Conservation (phyloP, 305 asterid genomes). For the Fraxinus albicans region DNA sequence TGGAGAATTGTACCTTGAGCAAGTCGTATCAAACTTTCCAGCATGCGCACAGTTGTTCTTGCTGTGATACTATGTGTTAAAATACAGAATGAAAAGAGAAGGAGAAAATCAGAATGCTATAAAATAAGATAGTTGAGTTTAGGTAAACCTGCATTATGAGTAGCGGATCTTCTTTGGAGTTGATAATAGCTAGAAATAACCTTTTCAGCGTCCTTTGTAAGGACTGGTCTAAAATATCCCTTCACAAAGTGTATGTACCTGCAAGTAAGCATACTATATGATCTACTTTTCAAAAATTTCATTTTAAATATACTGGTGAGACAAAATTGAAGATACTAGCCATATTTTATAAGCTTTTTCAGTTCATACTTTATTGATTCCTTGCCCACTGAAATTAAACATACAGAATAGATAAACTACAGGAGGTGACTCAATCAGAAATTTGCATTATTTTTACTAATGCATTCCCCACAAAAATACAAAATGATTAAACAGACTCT, state of each 20-base stretch:
- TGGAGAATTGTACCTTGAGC: constrained; percentile 69
- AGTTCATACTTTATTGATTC: not conserved
- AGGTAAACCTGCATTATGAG: constrained; percentile 82
- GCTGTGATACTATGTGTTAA: constrained; percentile 49
- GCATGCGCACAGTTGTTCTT: constrained; percentile 94
- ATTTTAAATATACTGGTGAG: not conserved
- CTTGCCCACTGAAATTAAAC: not conserved
- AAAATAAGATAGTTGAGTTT: constrained; percentile 4
- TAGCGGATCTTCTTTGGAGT: constrained; percentile 95
- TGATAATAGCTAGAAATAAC: constrained; percentile 94
- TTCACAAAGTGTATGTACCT: constrained; percentile 86
- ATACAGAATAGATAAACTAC: not conserved
- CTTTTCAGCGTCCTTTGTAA: constrained; percentile 87
- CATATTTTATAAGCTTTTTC: not conserved
- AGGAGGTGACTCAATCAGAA: not conserved
- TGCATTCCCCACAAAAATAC: not conserved
- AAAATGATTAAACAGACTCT: not conserved
- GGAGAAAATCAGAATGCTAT: not conserved
- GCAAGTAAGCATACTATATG: constrained; percentile 25
- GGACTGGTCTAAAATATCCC: constrained; percentile 81
- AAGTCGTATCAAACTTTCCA: constrained; percentile 97
- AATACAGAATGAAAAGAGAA: constrained; percentile 12
- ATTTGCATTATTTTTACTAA: not conserved
- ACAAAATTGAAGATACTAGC: not conserved
- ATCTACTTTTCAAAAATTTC: not conserved